A percentile compares a stretch with the other conserved stretches of the same genome.
Evolutionary conservation across 2,329 filamentous ascomycete species (phyloP).

Genomic region (Aspergillus tanneri): DNA sequence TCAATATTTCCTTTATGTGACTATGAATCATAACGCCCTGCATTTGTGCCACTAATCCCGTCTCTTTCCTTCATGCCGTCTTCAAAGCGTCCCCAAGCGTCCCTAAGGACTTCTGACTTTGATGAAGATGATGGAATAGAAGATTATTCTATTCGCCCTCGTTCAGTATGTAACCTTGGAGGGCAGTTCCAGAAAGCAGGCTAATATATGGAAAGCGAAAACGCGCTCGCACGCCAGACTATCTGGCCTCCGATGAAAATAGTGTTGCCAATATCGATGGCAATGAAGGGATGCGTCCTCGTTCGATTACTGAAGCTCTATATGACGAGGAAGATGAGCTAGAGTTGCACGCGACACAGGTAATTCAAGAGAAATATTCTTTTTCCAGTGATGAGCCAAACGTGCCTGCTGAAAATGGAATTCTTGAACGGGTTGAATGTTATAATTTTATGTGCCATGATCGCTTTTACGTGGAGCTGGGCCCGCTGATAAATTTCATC

Average conservation of each 20-base stretch:
- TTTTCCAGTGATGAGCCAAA: slow-evolving; percentile 62
- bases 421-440: slow-evolving; percentile 83
- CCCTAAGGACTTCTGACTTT: slow-evolving; percentile 30
- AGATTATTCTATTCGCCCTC: slow-evolving; percentile 27
- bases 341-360: slow-evolving; percentile 65
- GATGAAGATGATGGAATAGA: slow-evolving; percentile 29
- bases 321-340: slow-evolving; percentile 39
- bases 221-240: slow-evolving; percentile 40
- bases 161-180: slow-evolving; percentile 27
- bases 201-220: slow-evolving; percentile 39
- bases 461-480: slow-evolving; percentile 77
- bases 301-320: slow-evolving; percentile 22
- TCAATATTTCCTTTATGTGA: too few relatives aligned
- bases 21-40: not conserved
- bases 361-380: slow-evolving; percentile 53
- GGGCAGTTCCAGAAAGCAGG: slow-evolving; percentile 1
- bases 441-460: slow-evolving; percentile 96
- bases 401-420: slow-evolving; percentile 74
- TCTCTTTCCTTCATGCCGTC: slow-evolving; percentile 39
- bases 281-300: slow-evolving; percentile 8
- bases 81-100: slow-evolving; percentile 40
- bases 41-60: not conserved
- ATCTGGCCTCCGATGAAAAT: slow-evolving; percentile 18
- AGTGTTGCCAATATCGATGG: slow-evolving; percentile 25
- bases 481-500: slow-evolving; percentile 95